These are phyloP conservation scores for Rubroboletus pulcherrimus DNA, from an alignment of 768 basidiomycete species.

Conservation along the genomic window DNA sequence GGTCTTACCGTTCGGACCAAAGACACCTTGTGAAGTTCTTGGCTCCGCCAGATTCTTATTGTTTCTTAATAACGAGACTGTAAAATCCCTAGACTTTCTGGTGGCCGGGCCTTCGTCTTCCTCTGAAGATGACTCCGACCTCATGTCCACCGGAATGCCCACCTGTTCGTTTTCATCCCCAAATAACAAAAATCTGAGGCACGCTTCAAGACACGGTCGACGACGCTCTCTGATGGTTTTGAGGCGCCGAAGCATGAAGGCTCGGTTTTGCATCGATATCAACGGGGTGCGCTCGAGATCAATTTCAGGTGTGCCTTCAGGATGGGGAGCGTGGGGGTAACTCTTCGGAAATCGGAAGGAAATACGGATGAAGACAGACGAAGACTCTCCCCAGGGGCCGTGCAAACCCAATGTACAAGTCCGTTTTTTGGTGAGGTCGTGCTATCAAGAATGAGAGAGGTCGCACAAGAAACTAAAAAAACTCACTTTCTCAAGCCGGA, in stretches of 20 bases:
- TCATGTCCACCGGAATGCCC: conserved; percentile 36
- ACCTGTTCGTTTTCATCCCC: conserved; percentile 54
- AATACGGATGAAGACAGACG: conserved; percentile 81
- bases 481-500: conserved; percentile 80
- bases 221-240: conserved; percentile 65
- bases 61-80: conserved; percentile 53
- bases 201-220: conserved; percentile 83
- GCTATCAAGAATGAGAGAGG: conserved; percentile 36
- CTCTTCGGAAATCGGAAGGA: conserved; percentile 85
- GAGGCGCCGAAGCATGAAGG: conserved; percentile 74
- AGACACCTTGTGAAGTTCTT: conserved; percentile 81
- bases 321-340: conserved; percentile 65
- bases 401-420: conserved; percentile 83
- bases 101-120: conserved; percentile 50
- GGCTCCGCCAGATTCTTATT: conserved; percentile 82
- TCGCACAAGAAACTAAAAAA: not conserved
- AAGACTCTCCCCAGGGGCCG: conserved; percentile 88
- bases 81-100: conserved; percentile 46
- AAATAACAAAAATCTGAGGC: conserved; percentile 77
- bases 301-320: conserved; percentile 65
- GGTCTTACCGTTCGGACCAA: conserved; percentile 78
- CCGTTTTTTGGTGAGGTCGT: conserved; percentile 66
- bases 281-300: conserved; percentile 82
- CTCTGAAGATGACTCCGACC: conserved; percentile 65
- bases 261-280: conserved; percentile 72